A percentile compares a stretch with the other conserved stretches of the same genome.
phyloP scores from a whole-genome alignment of 306 rosid genomes.

The Psophocarpus tetragonolobus region DNA sequence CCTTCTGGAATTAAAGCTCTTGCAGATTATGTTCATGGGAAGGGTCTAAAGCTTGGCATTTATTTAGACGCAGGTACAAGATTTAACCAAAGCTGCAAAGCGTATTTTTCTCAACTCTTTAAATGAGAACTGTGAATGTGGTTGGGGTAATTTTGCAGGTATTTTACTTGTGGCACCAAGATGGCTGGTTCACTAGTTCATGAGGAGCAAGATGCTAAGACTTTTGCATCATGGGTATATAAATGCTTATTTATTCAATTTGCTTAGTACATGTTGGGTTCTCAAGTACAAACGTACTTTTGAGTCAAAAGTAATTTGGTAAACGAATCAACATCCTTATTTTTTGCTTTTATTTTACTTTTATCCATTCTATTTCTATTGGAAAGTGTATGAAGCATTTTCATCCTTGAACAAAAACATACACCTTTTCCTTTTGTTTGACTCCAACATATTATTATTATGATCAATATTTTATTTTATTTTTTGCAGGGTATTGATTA shows the following conservation, averaged over 20 bases:
- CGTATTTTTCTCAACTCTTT: neutral
- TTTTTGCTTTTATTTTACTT: too few species aligned
- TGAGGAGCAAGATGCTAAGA: conserved; percentile 80
- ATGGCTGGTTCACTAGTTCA: conserved; percentile 93
- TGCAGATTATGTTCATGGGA: conserved; percentile 85
- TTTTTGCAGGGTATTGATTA: conserved; percentile 82
- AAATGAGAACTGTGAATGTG: neutral
- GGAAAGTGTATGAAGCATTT: too few species aligned
- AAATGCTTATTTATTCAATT: neutral
- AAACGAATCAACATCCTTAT: too few species aligned
- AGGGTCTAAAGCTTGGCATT: conserved; percentile 90
- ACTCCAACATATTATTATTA: neutral
- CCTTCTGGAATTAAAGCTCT: conserved; percentile 92
- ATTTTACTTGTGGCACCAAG: conserved; percentile 73
- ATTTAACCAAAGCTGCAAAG: neutral
- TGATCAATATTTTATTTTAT: neutral
- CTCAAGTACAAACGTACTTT: too few species aligned
- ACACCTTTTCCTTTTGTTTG: neutral
- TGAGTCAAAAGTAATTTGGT: too few species aligned
- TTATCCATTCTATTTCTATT: too few species aligned
- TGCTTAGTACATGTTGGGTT: too few species aligned
- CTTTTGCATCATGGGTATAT: conserved; percentile 89
- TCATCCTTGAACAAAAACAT: too few species aligned
- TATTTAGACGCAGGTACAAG: conserved; percentile 90
- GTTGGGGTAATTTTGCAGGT: conserved; percentile 46